Evolutionary conservation across 2,329 filamentous ascomycete species (phyloP), one percentile per base, ranked within the genome.

Genomic region (Trichoderma sp.): DNA sequence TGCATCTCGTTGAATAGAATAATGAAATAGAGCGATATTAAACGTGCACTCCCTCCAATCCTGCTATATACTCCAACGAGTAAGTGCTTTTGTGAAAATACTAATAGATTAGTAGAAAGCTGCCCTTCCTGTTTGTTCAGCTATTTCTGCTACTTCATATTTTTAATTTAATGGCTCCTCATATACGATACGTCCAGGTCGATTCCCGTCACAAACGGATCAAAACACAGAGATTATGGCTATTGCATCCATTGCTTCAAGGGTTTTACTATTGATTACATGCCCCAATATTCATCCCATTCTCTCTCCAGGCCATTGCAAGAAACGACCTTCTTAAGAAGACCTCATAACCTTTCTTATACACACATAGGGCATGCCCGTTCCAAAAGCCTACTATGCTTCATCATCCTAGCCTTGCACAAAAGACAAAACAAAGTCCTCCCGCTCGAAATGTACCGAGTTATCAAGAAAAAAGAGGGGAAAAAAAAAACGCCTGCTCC

Each of bases 401-500:
- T n/a, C 33, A 43, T 21, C 35, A 31, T 40, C 35, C 61, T 24
- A 27, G 52, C 52, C 27, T 53, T 55, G 5, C 5, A 53, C 21
- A 35, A 27, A 59, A n/a, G 16, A 56, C 13, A 55, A 55, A 56
- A 52, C n/a, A n/a, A 33, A 40, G 2, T 21, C 33, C 33, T 43
- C 60, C 60, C 33, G 19, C 31, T 37, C 21, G n/a, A 29, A 43
- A 49, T 49, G 47, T 59, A 19, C 57, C 57, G 13, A 29, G 64
- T 35, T 13, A 24, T 8, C 24, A 31, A 24, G 7, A 40, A 19
- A 5, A 19, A 43, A 6, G 13, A 43, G 2, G 7, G 16, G 16
- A 43, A n/a, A 19, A n/a, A 43, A 24, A 33, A 29, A 70, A 67
- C 68, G 63, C 62, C 62, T 49, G 58, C 62, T 61, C 37, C 63